Conservation (phyloP, 2,329 filamentous ascomycete species). For the Thyridium curvatum region DNA sequence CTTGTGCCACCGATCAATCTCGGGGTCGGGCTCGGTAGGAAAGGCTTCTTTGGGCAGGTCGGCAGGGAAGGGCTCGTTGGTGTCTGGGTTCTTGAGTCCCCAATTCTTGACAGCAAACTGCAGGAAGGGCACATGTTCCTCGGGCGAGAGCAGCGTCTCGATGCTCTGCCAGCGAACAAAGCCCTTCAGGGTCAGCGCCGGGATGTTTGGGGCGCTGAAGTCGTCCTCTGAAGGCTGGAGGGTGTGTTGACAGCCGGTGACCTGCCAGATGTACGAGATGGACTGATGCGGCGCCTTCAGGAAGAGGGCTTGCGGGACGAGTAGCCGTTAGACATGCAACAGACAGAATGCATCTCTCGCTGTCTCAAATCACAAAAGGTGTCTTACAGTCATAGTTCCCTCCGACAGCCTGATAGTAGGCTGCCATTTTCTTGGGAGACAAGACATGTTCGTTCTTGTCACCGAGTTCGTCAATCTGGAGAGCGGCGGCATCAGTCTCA, state of each 20-base stretch:
- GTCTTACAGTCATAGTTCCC: slow-evolving; percentile 64
- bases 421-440: slow-evolving; percentile 65
- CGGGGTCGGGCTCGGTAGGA: slow-evolving; percentile 64
- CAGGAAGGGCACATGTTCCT: slow-evolving; percentile 80
- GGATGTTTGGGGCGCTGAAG: slow-evolving; percentile 70
- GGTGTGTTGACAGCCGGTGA: slow-evolving; percentile 82
- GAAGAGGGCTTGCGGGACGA: slow-evolving; percentile 57
- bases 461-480: slow-evolving; percentile 50
- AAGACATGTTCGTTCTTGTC: slow-evolving; percentile 47
- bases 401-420: slow-evolving; percentile 69
- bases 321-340: background rate
- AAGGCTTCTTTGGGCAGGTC: slow-evolving; percentile 58
- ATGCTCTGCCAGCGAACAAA: slow-evolving; percentile 94
- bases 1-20: slow-evolving; percentile 85
- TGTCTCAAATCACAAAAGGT: slow-evolving; percentile 6
- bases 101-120: slow-evolving; percentile 76
- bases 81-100: slow-evolving; percentile 67
- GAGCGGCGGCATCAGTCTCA: slow-evolving; percentile 9
- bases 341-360: background rate
- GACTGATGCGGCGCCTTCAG: slow-evolving; percentile 64
- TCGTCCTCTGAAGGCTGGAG: slow-evolving; percentile 70
- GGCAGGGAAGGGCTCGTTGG: slow-evolving; percentile 59
- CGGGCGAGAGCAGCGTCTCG: slow-evolving; percentile 78
- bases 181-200: slow-evolving; percentile 74
- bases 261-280: slow-evolving; percentile 89